Percentiles rank a stretch among this genome's conserved stretches.
Conservation (phyloP, 768 basidiomycete genomes). For the Polyporus arcularius region DNA sequence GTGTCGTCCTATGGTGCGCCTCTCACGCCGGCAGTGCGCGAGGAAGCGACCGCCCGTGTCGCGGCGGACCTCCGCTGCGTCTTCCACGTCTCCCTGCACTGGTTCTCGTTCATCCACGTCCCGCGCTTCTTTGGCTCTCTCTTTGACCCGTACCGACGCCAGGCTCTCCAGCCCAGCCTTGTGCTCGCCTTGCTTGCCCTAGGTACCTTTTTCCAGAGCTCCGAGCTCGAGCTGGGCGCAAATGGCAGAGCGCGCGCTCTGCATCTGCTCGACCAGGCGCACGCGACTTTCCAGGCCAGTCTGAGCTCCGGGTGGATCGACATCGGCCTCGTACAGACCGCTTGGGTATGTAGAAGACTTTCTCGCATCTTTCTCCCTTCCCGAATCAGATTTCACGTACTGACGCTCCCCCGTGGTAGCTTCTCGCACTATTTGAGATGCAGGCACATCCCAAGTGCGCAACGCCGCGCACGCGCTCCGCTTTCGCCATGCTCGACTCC, state of each 20-base stretch:
- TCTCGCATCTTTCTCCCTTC: too few relatives aligned
- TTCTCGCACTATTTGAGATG: slow-evolving; percentile 71
- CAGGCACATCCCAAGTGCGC: slow-evolving; percentile 66
- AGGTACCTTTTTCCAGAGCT: slow-evolving; percentile 67
- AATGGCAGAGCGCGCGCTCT: slow-evolving; percentile 58
- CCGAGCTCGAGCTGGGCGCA: slow-evolving; percentile 50
- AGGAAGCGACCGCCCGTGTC: slow-evolving; percentile 44
- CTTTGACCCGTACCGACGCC: slow-evolving; percentile 51
- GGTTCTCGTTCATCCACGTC: slow-evolving; percentile 73
- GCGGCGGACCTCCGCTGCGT: slow-evolving; percentile 61
- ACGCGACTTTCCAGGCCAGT: slow-evolving; percentile 68
- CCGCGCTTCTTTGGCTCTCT: slow-evolving; percentile 65
- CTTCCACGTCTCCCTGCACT: slow-evolving; percentile 64
- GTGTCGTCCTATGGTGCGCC: slow-evolving; percentile 14
- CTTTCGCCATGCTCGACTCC: slow-evolving; percentile 62
- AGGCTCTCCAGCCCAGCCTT: slow-evolving; percentile 65
- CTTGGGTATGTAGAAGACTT: slow-evolving; percentile 38
- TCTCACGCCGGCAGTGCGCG: slow-evolving; percentile 38
- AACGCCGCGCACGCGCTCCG: slow-evolving; percentile 50
- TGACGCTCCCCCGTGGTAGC: slow-evolving; percentile 34
- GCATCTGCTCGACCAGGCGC: slow-evolving; percentile 64
- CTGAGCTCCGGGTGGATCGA: slow-evolving; percentile 72
- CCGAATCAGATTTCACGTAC: too few relatives aligned
- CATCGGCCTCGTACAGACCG: slow-evolving; percentile 70
- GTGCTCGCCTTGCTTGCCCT: slow-evolving; percentile 62